phyloP scores from a whole-genome alignment of 805 yeast genomes.

The Sungouiella thailandica region DNA sequence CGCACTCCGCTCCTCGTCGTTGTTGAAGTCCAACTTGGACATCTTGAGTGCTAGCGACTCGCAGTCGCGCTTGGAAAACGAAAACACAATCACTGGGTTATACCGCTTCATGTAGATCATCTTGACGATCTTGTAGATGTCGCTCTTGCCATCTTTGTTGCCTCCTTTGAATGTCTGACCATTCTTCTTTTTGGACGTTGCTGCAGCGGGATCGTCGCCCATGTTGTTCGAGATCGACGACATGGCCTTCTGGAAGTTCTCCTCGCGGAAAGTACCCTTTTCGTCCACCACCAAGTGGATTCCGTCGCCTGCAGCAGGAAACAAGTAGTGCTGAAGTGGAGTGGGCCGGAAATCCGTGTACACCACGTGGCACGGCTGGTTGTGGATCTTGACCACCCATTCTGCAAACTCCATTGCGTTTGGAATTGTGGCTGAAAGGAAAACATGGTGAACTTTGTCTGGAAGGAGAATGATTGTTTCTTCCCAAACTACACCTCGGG shows the following conservation, averaged over 20 bases:
- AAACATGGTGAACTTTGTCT: slow-evolving; percentile 91
- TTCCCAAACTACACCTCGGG: slow-evolving; percentile 99
- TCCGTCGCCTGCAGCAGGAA: slow-evolving; percentile 99
- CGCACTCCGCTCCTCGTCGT: slow-evolving; percentile 90
- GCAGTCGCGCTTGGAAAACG: slow-evolving; percentile 97
- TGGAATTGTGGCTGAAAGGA: slow-evolving; percentile 94
- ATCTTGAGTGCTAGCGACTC: slow-evolving; percentile 90
- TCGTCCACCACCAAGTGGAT: slow-evolving; percentile 97
- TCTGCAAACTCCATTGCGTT: slow-evolving; percentile 98
- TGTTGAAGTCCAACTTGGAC: slow-evolving; percentile 93
- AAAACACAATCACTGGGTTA: slow-evolving; percentile 97
- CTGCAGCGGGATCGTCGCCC: slow-evolving; percentile 78
- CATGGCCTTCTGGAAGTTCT: slow-evolving; percentile 98
- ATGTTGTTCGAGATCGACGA: slow-evolving; percentile 75
- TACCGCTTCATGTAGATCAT: slow-evolving; percentile 97
- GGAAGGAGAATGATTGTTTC: slow-evolving; percentile 95
- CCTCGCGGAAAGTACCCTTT: slow-evolving; percentile 92
- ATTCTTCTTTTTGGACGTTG: slow-evolving; percentile 53
- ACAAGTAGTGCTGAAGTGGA: slow-evolving; percentile 93
- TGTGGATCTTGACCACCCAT: slow-evolving; percentile 94
- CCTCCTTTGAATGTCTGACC: slow-evolving; percentile 89
- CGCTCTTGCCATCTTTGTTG: slow-evolving; percentile 68
- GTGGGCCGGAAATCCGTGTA: slow-evolving; percentile 99
- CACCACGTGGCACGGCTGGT: slow-evolving; percentile 97
- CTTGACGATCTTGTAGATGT: slow-evolving; percentile 92